Evolutionary conservation across 1,284 basidiomycete genomes (phyloP).

Genomic region (Cryptococcus sp.): DNA sequence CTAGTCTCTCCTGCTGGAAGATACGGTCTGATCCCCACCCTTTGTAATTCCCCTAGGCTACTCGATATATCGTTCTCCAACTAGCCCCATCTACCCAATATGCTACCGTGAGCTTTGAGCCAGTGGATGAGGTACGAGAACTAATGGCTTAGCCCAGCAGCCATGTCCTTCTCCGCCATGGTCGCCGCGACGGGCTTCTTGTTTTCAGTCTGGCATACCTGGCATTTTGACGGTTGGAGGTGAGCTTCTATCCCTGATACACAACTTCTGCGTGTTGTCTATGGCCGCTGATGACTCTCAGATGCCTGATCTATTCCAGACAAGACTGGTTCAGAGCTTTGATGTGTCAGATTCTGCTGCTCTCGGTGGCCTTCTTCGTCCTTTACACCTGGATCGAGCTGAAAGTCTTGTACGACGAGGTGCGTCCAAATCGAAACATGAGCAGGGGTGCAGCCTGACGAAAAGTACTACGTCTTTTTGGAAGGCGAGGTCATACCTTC

Average conservation of each 20-base stretch:
- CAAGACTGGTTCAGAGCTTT: conserved; percentile 28
- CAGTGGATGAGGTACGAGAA: not conserved
- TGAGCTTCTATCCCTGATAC: too few species aligned
- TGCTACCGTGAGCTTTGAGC: not conserved
- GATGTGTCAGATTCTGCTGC: conserved; percentile 25
- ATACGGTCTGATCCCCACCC: too few species aligned
- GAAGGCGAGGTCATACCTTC: conserved; percentile 14
- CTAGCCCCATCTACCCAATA: not conserved
- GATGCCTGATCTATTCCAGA: conserved; percentile 23
- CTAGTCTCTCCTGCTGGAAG: too few species aligned
- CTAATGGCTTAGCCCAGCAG: conserved; percentile 11
- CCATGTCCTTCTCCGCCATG: conserved; percentile 17
- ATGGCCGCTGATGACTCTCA: too few species aligned
- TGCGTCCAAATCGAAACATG: conserved; percentile 4
- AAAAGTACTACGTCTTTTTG: conserved; percentile 23
- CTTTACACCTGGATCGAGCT: conserved; percentile 19
- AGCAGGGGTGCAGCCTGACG: not conserved
- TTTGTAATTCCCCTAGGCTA: too few species aligned
- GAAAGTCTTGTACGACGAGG: conserved; percentile 23
- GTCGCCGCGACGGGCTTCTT: conserved; percentile 15
- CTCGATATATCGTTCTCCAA: too few species aligned
- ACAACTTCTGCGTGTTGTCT: too few species aligned
- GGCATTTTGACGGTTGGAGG: conserved; percentile 31
- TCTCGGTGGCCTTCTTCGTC: conserved; percentile 11
- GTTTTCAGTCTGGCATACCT: conserved; percentile 33